Base-by-base conservation (phyloP, 2,329 filamentous ascomycete genomes). In the Xylariaceae sp. region DNA sequence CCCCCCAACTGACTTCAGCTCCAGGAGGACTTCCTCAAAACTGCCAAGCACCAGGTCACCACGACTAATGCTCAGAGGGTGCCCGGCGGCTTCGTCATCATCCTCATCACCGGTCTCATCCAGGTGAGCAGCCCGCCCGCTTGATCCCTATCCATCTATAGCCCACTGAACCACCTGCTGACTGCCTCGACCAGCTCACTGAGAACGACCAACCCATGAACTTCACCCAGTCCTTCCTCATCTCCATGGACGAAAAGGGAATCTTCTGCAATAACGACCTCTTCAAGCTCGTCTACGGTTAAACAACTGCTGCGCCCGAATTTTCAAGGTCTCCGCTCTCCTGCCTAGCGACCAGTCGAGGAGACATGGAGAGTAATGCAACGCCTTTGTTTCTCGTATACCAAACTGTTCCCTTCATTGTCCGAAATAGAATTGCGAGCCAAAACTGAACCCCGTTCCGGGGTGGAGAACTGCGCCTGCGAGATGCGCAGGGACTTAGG, bases 221-320 rank as follows among this genome's bases (percentile, higher is more conserved):
- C 80, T 99, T 91, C 75, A 85, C 85, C 49, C 91, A 97, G 75
- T 75, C 81, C 49, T 97, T 97, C 81, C 87, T 95, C 71, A 85
- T 97, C 55, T 71, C 83, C 44, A 47, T 56, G 45, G 55, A 59
- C 42, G 86, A 83, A 61, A 83, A 78, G 72, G 55, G 55, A 17
- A 49, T 52, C 77, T 96, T 82, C 70, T 87, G 97, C 68, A 86
- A 85, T 76, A 96, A 97, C 78, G 92, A 97, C 71, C 75, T 97
- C 69, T 97, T 97, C 84, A 89, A 89, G 74, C 82, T 97, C 55
- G 81, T 96, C 61, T 92, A 88, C 72, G 77, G 72, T 66, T 81
- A 74, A 56, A 55, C 35, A 56, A 55, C 35, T 30, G 22, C 7
- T 27, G 22, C 22, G 22, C 22, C 22, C 22, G 7, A 27, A 27